These are phyloP conservation scores for Phaeotremella skinneri DNA, from an alignment of 768 basidiomycete genomes.

Conservation along the genomic window DNA sequence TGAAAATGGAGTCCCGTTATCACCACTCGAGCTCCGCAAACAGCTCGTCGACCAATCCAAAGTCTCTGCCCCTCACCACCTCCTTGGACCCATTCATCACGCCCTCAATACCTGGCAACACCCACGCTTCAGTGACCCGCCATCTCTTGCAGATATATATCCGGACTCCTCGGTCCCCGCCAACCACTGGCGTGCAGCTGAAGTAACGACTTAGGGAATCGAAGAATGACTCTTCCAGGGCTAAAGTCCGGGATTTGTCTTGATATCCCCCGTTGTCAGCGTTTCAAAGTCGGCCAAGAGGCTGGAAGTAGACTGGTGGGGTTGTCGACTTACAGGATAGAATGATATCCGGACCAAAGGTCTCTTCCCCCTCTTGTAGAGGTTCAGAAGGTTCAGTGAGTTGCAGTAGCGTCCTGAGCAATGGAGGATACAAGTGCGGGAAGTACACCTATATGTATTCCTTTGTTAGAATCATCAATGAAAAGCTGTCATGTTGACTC, in stretches of 20 bases:
- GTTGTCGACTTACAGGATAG: constrained; percentile 59
- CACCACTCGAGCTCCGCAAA: constrained; percentile 39
- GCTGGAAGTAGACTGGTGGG: background rate
- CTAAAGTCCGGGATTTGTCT: constrained; percentile 43
- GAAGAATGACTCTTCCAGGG: constrained; percentile 48
- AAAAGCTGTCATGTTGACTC: constrained; percentile 44
- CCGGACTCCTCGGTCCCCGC: constrained; percentile 32
- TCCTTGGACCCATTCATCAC: constrained; percentile 39
- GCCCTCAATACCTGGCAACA: constrained; percentile 25
- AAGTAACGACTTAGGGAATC: constrained; percentile 40
- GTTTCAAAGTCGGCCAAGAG: background rate
- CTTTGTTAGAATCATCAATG: constrained; percentile 9
- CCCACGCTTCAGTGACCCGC: constrained; percentile 31
- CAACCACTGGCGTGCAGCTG: constrained; percentile 32
- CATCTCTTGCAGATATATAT: constrained; percentile 42
- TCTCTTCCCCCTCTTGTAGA: constrained; percentile 11
- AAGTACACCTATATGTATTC: constrained; percentile 81
- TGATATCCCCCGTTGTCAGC: constrained; percentile 7
- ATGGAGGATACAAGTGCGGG: constrained; percentile 71
- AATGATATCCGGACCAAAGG: constrained; percentile 54
- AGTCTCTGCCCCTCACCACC: constrained; percentile 33
- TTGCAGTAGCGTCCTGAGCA: constrained; percentile 70
- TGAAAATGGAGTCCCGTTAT: too few species aligned
- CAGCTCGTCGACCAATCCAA: constrained; percentile 36
- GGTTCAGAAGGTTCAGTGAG: constrained; percentile 60